A percentile compares a stretch with the other conserved stretches of the same genome.
Evolutionary conservation across 2,329 filamentous ascomycete species (phyloP).

Genomic region (Alternaria sp.): DNA sequence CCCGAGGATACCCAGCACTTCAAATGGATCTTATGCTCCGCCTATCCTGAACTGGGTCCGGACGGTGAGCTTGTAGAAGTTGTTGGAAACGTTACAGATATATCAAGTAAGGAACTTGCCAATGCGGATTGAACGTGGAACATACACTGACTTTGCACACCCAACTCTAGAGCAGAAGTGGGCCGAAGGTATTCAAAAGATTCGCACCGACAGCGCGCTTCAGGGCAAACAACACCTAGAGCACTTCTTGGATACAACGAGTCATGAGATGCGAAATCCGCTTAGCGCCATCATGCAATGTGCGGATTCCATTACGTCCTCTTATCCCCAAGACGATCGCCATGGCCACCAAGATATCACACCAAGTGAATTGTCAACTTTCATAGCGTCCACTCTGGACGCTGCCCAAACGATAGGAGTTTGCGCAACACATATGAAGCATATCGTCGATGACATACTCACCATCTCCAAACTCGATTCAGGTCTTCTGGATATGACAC

Average conservation of each 20-base stretch:
- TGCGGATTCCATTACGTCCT: constrained; percentile 51
- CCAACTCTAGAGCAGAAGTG: constrained; percentile 41
- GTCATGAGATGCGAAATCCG: constrained; percentile 57
- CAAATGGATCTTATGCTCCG: constrained; percentile 45
- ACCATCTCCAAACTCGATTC: constrained; percentile 58
- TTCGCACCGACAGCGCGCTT: constrained; percentile 40
- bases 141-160: background rate
- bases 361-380: constrained; percentile 23
- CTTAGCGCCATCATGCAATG: constrained; percentile 55
- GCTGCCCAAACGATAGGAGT: constrained; percentile 55
- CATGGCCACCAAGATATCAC: constrained; percentile 9
- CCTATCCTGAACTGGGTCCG: constrained; percentile 37
- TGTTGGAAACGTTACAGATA: constrained; percentile 50
- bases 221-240: constrained; percentile 48
- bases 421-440: constrained; percentile 57
- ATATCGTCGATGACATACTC: constrained; percentile 59
- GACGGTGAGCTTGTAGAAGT: constrained; percentile 41
- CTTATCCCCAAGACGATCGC: constrained; percentile 28
- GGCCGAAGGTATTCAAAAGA: constrained; percentile 47
- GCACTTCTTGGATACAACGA: constrained; percentile 49
- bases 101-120: constrained; percentile 27
- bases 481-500: constrained; percentile 53
- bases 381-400: constrained; percentile 42
- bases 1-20: constrained; percentile 26
- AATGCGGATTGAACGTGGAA: background rate